Evolutionary conservation across 2,329 filamentous ascomycete species (phyloP), one percentile per base, ranked within the genome.

Genomic region (Paraconiothyrium brasiliense): DNA sequence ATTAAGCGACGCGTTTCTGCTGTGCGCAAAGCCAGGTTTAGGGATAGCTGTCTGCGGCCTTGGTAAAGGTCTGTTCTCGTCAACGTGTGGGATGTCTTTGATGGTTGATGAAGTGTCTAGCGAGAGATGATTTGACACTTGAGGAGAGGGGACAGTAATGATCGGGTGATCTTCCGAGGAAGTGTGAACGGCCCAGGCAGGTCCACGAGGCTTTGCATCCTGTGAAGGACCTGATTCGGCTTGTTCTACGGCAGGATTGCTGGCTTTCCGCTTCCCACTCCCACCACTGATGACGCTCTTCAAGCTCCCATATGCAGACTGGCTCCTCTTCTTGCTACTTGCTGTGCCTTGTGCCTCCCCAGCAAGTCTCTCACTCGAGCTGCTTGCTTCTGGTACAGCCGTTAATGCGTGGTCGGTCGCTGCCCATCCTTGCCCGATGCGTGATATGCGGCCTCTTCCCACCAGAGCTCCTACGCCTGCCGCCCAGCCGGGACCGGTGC

Each of bases 331-430:
- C 58, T 69, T 76, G 37, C 63, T 71, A 39, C 67, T 68, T 9
- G 59, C 63, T 11, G 60, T 61, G 6, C 58, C 64, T 54, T 57
- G 70, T 27, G 64, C 67, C 47, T 76, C 76, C 47, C 75, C 73
- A 14, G 76, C 76, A 20, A 80, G 57, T 46, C 74, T 68, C 66
- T 80, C 78, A 61, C 80, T 82, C n/a, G 80, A 80, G 51, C 80
- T 82, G 67, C 80, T 82, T 6, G 76, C 81, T 71, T 84, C 82
- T 9, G 82, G 81, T 49, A 84, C 82, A 37, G 78, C 79, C 57
- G 81, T 81, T 57, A 84, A 69, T 8, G 79, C 79, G 49, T 79
- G 78, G 52, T 79, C 77, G 47, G 70, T 69, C 8, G 73, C 70
- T 48, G 72, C 64, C 76, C 76, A 77, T 8, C 72, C 75, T 52